Percentiles rank a stretch among this genome's conserved stretches.
Evolutionary conservation across 1,139 yeast genomes (phyloP).

Genomic region (Scheffersomyces illinoinensis): DNA sequence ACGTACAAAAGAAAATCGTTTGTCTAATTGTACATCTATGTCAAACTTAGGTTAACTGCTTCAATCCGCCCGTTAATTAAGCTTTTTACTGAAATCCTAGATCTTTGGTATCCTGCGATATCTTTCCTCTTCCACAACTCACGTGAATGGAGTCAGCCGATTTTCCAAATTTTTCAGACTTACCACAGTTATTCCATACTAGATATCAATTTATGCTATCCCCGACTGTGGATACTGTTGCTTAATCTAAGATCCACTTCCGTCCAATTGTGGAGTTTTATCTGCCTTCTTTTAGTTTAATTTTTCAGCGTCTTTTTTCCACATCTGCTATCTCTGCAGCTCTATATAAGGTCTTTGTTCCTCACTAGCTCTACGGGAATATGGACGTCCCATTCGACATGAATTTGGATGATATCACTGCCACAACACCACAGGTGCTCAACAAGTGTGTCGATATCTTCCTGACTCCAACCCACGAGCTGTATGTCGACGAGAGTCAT

Average conservation of each 20-base stretch:
- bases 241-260: not conserved
- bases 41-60: not conserved
- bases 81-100: not conserved
- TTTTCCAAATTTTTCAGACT: not conserved
- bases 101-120: not conserved
- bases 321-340: not conserved
- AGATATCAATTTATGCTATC: not conserved
- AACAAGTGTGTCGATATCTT: constrained; percentile 30
- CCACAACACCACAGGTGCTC: constrained; percentile 30
- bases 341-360: not conserved
- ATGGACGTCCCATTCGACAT: constrained; percentile 6
- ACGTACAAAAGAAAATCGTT: not conserved
- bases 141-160: not conserved
- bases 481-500: constrained; percentile 9
- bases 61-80: not conserved
- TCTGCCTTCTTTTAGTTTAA: not conserved
- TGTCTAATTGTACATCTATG: too few species aligned
- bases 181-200: not conserved
- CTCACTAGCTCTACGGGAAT: not conserved
- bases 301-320: not conserved
- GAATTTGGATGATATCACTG: constrained; percentile 15
- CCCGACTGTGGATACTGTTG: not conserved
- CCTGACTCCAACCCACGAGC: constrained; percentile 19
- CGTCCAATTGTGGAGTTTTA: not conserved
- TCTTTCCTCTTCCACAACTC: not conserved